These are phyloP conservation scores for Saitoella complicata DNA, from an alignment of 805 yeast species.

Conservation along the genomic window DNA sequence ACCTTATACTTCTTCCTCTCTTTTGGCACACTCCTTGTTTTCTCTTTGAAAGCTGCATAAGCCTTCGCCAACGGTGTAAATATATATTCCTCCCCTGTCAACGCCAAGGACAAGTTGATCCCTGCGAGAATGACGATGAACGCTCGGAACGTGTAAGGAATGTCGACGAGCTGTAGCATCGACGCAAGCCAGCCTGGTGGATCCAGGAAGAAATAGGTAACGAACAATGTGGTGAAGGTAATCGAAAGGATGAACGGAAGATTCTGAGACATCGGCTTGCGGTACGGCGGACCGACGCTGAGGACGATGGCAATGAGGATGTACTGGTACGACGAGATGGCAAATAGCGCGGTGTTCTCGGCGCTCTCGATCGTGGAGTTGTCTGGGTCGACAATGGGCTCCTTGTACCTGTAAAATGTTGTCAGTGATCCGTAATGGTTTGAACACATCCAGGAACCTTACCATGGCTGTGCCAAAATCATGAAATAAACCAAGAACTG, in stretches of 20 bases:
- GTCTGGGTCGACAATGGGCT: constrained; percentile 24
- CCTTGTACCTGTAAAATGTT: background rate
- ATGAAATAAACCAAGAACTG: constrained; percentile 54
- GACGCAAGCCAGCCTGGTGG: too few species aligned
- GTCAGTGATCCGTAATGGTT: background rate
- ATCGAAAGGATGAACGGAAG: background rate
- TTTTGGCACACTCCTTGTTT: too few species aligned
- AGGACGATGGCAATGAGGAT: constrained; percentile 68
- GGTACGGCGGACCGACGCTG: constrained; percentile 85
- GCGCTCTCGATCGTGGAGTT: constrained; percentile 69
- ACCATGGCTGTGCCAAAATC: constrained; percentile 54
- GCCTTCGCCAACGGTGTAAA: too few species aligned
- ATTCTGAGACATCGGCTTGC: constrained; percentile 54
- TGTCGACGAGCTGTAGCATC: too few species aligned
- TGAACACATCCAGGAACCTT: constrained; percentile 50
- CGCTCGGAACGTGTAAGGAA: too few species aligned
- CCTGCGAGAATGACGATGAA: too few species aligned
- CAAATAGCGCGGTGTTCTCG: constrained; percentile 77
- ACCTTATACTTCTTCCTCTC: too few species aligned
- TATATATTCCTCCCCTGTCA: too few species aligned
- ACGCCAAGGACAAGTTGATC: too few species aligned
- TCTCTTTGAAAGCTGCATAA: too few species aligned
- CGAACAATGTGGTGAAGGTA: background rate
- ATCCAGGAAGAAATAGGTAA: too few species aligned
- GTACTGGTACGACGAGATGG: constrained; percentile 75